These are phyloP conservation scores for Naganishia onofrii DNA, from an alignment of 768 basidiomycete species.

Conservation along the genomic window DNA sequence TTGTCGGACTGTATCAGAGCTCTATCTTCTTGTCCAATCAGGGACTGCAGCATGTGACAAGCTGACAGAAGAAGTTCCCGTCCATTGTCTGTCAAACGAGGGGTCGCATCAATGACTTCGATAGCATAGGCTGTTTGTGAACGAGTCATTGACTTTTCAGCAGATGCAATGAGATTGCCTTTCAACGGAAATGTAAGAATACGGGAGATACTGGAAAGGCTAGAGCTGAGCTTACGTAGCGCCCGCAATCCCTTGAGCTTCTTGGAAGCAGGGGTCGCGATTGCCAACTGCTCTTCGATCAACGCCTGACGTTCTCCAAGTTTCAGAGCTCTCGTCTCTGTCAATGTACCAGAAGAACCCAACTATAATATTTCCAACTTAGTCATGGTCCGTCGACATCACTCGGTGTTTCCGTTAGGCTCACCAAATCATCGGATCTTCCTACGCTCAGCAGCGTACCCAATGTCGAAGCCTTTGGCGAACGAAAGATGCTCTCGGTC, in stretches of 20 bases:
- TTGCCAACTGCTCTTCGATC: background rate
- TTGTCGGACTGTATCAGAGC: conserved; percentile 21
- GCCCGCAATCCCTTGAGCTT: background rate
- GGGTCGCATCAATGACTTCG: background rate
- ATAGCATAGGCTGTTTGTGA: background rate
- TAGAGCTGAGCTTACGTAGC: background rate
- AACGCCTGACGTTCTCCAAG: background rate
- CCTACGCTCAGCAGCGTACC: background rate
- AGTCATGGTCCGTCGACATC: background rate
- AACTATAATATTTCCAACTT: background rate
- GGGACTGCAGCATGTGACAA: conserved; percentile 16
- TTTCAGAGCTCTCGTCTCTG: background rate
- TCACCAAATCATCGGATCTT: conserved; percentile 10
- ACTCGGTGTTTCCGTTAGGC: background rate
- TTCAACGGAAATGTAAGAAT: background rate
- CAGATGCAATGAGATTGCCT: conserved; percentile 7
- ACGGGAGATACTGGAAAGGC: too few species aligned
- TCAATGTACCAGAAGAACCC: conserved; percentile 15
- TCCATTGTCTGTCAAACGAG: conserved; percentile 13
- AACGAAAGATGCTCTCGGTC: conserved; percentile 1
- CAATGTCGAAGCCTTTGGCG: conserved; percentile 4
- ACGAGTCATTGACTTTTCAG: conserved; percentile 12
- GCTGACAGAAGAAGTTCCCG: conserved; percentile 14
- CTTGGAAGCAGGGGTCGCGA: conserved; percentile 1
- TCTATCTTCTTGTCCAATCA: conserved; percentile 27